Conservation (phyloP, 495 filamentous ascomycete species). For the Talaromyces proteolyticus region DNA sequence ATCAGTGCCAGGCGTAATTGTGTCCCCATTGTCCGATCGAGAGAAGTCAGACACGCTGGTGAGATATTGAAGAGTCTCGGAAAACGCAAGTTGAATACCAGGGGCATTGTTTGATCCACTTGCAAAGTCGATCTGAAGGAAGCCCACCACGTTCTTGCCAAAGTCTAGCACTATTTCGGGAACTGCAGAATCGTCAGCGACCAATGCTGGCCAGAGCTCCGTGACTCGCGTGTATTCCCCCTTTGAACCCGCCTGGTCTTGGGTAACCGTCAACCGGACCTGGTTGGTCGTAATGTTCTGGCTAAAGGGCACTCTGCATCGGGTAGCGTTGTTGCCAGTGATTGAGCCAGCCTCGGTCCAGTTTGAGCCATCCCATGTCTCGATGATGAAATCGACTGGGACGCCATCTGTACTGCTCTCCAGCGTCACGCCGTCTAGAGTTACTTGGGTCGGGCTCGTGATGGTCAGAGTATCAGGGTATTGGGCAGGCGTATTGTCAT, state of each 20-base stretch:
- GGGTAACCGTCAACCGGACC: neutral
- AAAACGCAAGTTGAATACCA: conserved; percentile 37
- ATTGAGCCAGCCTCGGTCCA: neutral
- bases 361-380: neutral
- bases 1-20: neutral
- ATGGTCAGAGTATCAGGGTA: neutral
- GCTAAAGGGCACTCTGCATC: neutral
- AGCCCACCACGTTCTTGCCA: conserved; percentile 37
- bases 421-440: neutral
- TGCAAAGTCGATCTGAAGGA: conserved; percentile 19
- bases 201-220: neutral
- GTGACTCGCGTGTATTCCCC: neutral
- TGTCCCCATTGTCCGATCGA: conserved; percentile 29
- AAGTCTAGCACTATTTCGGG: conserved; percentile 33
- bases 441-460: neutral
- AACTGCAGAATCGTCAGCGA: neutral
- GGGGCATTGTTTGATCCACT: conserved; percentile 21
- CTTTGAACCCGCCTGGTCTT: neutral
- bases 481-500: neutral
- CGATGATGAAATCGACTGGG: neutral
- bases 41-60: conserved; percentile 36
- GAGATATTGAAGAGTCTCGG: conserved; percentile 35
- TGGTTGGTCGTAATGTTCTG: neutral
- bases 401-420: neutral
- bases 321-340: neutral